Evolutionary conservation across 164 flowering plant genomes (phyloP).

Genomic region (Warburgia ugandensis): DNA sequence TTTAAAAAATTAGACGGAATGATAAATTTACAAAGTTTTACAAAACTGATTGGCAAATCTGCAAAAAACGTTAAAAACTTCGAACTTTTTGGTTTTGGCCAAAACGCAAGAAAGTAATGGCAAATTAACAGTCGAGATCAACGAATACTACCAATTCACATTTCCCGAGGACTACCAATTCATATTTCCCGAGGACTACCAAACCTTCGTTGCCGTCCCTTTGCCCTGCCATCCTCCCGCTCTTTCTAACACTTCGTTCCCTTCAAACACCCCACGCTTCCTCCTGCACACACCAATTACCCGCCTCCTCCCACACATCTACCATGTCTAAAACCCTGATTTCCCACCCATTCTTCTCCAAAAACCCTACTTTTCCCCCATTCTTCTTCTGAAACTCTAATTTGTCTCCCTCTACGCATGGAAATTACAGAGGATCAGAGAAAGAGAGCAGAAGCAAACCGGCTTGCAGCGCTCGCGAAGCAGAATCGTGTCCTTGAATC

Average conservation of each 20-base stretch:
- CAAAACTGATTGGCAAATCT: too few species aligned
- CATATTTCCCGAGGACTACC: too few species aligned
- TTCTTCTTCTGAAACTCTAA: not conserved
- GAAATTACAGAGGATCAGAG: conserved; percentile 77
- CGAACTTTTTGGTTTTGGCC: too few species aligned
- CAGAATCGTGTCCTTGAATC: conserved; percentile 32
- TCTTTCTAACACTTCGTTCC: not conserved
- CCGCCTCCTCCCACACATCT: not conserved
- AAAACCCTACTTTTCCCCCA: not conserved
- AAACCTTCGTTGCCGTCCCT: too few species aligned
- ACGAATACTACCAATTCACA: too few species aligned
- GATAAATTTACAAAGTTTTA: too few species aligned
- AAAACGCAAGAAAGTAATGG: too few species aligned
- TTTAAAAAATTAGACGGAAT: too few species aligned
- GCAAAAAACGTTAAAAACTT: too few species aligned
- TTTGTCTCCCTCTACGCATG: too few species aligned
- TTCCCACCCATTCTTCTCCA: not conserved
- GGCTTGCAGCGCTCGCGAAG: conserved; percentile 65
- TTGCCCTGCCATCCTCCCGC: conserved; percentile 3
- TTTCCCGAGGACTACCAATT: too few species aligned
- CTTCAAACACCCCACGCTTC: not conserved
- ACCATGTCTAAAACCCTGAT: not conserved
- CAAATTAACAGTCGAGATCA: too few species aligned
- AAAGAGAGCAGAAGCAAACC: conserved; percentile 61
- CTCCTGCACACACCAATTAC: not conserved